Conservation (phyloP, 768 basidiomycete species). For the Tricholoma flavovirens region DNA sequence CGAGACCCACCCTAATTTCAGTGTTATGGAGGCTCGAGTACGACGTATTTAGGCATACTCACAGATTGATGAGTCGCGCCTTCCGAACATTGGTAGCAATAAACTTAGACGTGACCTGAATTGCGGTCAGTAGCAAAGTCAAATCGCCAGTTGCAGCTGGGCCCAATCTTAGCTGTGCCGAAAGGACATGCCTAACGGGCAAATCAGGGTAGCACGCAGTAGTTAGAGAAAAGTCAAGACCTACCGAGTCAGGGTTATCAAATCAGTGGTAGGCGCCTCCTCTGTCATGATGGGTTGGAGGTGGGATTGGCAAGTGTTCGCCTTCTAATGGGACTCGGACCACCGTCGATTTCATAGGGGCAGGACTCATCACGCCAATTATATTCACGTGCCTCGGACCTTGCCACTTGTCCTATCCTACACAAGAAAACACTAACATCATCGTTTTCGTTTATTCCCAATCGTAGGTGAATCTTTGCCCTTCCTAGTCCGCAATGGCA, state of each 20-base stretch:
- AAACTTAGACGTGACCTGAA: conserved; percentile 95
- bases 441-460: conserved; percentile 65
- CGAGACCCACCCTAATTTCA: conserved; percentile 79
- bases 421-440: conserved; percentile 17
- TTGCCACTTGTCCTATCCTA: too few relatives aligned
- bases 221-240: conserved; percentile 16
- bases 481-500: conserved; percentile 65
- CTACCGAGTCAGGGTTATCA: conserved; percentile 91
- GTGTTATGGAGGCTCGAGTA: conserved; percentile 5
- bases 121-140: conserved; percentile 90
- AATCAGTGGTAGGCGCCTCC: conserved; percentile 74
- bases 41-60: conserved; percentile 25
- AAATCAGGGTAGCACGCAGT: not conserved
- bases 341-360: conserved; percentile 8
- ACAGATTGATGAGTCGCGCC: conserved; percentile 97
- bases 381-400: conserved; percentile 30
- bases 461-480: conserved; percentile 45
- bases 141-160: conserved; percentile 86
- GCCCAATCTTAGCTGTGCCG: conserved; percentile 80
- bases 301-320: not conserved
- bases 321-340: conserved; percentile 13
- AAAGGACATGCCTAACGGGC: conserved; percentile 70
- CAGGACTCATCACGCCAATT: too few relatives aligned
- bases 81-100: conserved; percentile 97
- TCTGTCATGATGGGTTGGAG: conserved; percentile 39